Base-by-base conservation (phyloP, 106 monocot species). In the Allium fistulosum region DNA sequence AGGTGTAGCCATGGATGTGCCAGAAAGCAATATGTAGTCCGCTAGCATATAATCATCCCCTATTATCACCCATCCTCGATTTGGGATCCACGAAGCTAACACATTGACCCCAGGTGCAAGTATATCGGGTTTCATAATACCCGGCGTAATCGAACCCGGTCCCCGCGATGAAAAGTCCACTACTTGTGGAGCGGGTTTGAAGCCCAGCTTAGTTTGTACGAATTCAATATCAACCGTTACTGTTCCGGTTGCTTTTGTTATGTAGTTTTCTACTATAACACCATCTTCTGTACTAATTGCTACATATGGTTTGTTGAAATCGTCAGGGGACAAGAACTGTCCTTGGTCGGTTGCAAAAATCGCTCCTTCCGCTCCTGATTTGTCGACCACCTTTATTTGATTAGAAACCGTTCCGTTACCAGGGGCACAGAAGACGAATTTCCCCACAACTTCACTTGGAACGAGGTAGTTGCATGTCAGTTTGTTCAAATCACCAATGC, bases 81-180 rank as follows among this genome's bases (percentile, higher is more conserved):
- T 76, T 14, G 48, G 51, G 0, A 77, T 14, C 91, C 87, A 85
- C 0, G 91, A 56, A 0, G 84, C 87, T 0, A 92, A 75, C 8
- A 87, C 75, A 4, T 62, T 62, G 9, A 70, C 47, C 2, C 91
- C 91, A 0, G 91, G 91, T 10, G 87, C 87, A 28, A 87, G 58
- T n/a, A 91, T 11, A 73, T 92, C 91, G 2, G 91, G 91, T 66
- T 92, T 92, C n/a, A 92, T 70, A 51, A 92, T 77, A 10, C 8
- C 22, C 3, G 81, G 81, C 67, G 63, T 71, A 57, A 71, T 80
- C 69, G 2, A n/a, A 0, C 84, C 7, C 22, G 91, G 91, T 3
- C 91, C 91, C 10, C 91, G 57, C 2, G 91, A 92, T 11, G 73
- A 70, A 71, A 87, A 92, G 7, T 18, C 4, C 9, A 77, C 71